Base-by-base conservation (phyloP, 371 early-diverging fungal genomes). In the Gilbertella persicaria region DNA sequence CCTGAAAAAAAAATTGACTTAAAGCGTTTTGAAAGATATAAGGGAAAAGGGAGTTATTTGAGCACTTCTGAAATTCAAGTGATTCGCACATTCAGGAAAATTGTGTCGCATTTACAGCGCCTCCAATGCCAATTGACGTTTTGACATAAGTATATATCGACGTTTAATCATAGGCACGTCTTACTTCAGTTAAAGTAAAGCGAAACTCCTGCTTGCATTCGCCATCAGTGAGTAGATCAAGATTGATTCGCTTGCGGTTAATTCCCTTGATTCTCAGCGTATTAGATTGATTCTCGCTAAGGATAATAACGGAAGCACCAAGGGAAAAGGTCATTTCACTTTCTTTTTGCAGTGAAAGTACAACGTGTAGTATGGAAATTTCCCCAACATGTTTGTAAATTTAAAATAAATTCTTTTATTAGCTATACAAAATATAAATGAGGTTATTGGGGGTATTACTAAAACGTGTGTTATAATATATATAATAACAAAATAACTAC, bases 81-180 rank as follows among this genome's bases (percentile, higher is more conserved):
- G n/a, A n/a, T n/a, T n/a, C n/a, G n/a, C n/a, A 16, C 23, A 10
- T 43, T 43, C 24, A 24, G 26, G 10, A 23, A 13, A 23, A 24
- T 25, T 24, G 20, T 44, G 33, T 45, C 45, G 45, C 33, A 45
- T 45, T 26, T 44, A 44, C 44, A 44, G 28, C 44, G 44, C 44
- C 44, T 44, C 28, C 28, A 44, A 44, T 44, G 16, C 44, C 44
- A 44, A 44, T 44, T 44, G 28, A 44, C 29, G 17, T 44, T 44
- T 44, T 44, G n/a, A 37, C 14, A 37, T 4, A 37, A 37, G 37
- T n/a, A 37, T 37, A 12, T 13, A 44, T 44, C 13, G 28, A 24
- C 14, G 44, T 44, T 28, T 26, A 40, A 40, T 40, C 38, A 23
- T 24, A 24, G 42, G 42, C 24, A 42, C 42, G 24, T 42, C 3